phyloP scores from a whole-genome alignment of 345 rosid genomes.

The Eucalyptus marginata region DNA sequence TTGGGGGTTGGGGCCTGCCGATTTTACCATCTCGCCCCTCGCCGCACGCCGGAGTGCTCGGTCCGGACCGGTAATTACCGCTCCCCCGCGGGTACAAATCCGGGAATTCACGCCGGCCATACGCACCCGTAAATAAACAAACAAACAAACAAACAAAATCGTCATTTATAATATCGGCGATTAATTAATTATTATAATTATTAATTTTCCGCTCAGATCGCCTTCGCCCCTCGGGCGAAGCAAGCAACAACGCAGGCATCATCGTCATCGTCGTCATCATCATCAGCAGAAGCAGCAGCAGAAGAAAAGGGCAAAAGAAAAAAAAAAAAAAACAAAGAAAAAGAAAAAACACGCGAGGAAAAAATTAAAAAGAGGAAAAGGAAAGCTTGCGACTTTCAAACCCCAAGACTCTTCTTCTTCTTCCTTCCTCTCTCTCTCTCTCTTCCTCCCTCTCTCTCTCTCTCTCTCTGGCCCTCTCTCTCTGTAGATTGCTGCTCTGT shows the following conservation, averaged over 20 bases:
- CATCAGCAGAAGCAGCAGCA: background rate
- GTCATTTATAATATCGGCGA: background rate
- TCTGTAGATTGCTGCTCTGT: background rate
- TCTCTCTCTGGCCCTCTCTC: background rate
- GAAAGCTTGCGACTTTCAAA: background rate
- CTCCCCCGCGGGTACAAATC: background rate
- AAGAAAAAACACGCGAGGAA: background rate
- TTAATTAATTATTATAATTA: background rate
- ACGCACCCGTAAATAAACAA: background rate
- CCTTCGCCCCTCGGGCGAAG: background rate
- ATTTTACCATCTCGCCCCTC: background rate
- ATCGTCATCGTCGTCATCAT: background rate
- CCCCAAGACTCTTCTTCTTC: background rate
- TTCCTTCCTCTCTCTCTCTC: background rate
- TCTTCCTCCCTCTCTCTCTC: background rate
- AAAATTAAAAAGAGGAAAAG: background rate
- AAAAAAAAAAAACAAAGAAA: background rate
- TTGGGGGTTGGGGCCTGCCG: background rate
- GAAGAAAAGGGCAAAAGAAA: background rate
- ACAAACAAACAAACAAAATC: background rate
- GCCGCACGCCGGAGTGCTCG: background rate
- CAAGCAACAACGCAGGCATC: background rate
- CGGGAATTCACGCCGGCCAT: background rate
- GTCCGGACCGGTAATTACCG: background rate
- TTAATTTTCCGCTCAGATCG: background rate